phyloP scores from a whole-genome alignment of 1,139 yeast genomes.

The Yamadazyma mexicana region DNA sequence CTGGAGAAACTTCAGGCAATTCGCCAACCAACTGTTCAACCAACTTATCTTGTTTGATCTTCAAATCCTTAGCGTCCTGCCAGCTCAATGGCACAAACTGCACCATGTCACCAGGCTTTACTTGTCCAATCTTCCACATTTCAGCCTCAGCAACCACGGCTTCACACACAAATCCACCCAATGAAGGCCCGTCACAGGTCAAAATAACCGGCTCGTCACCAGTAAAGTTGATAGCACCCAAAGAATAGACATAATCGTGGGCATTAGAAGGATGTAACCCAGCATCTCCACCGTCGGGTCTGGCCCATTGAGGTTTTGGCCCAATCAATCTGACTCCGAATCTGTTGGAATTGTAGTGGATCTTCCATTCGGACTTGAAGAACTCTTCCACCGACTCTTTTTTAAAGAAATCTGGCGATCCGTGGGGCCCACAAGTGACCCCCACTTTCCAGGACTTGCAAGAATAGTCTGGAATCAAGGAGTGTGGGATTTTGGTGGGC shows the following conservation, averaged over 20 bases:
- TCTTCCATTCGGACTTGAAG: constrained; percentile 81
- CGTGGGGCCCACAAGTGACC: constrained; percentile 96
- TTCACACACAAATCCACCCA: constrained; percentile 96
- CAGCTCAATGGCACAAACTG: constrained; percentile 77
- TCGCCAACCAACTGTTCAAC: constrained; percentile 46
- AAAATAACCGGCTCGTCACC: constrained; percentile 98
- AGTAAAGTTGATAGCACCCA: constrained; percentile 95
- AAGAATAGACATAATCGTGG: constrained; percentile 93
- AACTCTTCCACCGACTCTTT: constrained; percentile 74
- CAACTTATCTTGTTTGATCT: constrained; percentile 55
- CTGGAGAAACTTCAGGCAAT: constrained; percentile 32
- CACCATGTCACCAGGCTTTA: constrained; percentile 87
- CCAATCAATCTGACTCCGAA: constrained; percentile 94
- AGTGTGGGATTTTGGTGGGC: constrained; percentile 57
- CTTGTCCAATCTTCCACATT: constrained; percentile 98
- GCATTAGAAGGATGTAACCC: constrained; percentile 98
- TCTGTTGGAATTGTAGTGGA: constrained; percentile 94
- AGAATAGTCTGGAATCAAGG: constrained; percentile 59
- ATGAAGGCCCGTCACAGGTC: constrained; percentile 95
- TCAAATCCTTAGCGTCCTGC: constrained; percentile 65
- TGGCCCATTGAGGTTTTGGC: constrained; percentile 96
- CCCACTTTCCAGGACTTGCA: constrained; percentile 79
- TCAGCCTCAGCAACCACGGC: constrained; percentile 95
- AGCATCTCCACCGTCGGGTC: constrained; percentile 97
- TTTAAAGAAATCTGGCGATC: constrained; percentile 91